A percentile compares a stretch with the other conserved stretches of the same genome.
Conservation (phyloP, 192 early-diverging fungal genomes). For the Paraglomus brasilianum region DNA sequence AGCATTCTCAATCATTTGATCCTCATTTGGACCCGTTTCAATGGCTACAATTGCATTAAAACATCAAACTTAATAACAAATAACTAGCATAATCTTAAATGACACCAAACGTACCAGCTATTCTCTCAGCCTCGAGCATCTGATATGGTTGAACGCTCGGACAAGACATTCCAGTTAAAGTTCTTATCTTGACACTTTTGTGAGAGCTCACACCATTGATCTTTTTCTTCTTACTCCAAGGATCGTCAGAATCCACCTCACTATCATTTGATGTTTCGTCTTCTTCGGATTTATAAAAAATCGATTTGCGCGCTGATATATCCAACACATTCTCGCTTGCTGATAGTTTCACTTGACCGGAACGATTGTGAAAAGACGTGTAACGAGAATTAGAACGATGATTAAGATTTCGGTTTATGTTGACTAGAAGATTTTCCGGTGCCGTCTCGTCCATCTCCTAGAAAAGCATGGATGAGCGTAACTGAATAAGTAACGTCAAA, state of each 20-base stretch:
- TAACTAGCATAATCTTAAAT: neutral
- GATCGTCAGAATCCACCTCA: conserved; percentile 31
- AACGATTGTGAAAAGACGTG: conserved; percentile 23
- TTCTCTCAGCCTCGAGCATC: conserved; percentile 67
- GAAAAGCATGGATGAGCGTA: conserved; percentile 1
- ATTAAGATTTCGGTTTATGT: conserved; percentile 59
- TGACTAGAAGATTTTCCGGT: conserved; percentile 72
- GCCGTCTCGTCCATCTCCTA: conserved; percentile 66
- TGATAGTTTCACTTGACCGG: conserved; percentile 43
- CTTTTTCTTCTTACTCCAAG: conserved; percentile 31
- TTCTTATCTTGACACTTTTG: conserved; percentile 40
- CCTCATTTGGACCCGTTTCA: conserved; percentile 68
- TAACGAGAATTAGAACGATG: conserved; percentile 25
- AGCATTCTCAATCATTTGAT: conserved; percentile 79
- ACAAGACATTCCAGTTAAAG: conserved; percentile 54
- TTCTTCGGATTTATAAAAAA: conserved; percentile 27
- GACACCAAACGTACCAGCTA: conserved; percentile 33
- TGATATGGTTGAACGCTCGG: conserved; percentile 60
- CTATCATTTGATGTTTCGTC: conserved; percentile 33
- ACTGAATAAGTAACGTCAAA: neutral
- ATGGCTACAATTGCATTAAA: conserved; percentile 32
- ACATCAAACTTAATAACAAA: neutral
- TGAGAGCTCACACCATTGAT: conserved; percentile 16
- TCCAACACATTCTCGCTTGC: conserved; percentile 72
- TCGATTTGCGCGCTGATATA: conserved; percentile 35